Evolutionary conservation across 768 basidiomycete genomes (phyloP).

Genomic region (Tremella fuciformis): DNA sequence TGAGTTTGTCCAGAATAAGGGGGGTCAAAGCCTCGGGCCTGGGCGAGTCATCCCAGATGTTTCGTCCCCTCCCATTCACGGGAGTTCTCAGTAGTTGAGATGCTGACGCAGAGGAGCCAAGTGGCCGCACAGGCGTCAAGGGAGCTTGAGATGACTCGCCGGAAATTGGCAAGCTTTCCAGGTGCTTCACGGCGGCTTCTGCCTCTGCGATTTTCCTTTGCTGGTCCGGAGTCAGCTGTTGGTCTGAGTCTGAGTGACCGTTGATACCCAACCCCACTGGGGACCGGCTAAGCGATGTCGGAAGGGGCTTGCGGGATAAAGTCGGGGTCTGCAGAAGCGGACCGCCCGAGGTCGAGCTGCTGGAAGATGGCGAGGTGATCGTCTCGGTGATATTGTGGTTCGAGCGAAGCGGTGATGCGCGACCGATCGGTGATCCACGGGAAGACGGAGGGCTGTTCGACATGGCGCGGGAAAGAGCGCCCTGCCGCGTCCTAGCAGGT

Average conservation of each 20-base stretch:
- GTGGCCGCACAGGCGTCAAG: too few relatives aligned
- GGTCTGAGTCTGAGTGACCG: too few relatives aligned
- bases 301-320: constrained; percentile 14
- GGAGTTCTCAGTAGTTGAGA: constrained; percentile 25
- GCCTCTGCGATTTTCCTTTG: neutral
- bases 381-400: constrained; percentile 14
- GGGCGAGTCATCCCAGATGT: constrained; percentile 74
- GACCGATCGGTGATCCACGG: constrained; percentile 17
- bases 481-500: neutral
- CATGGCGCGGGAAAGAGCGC: constrained; percentile 17
- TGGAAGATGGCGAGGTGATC: constrained; percentile 3
- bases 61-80: neutral
- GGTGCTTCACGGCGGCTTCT: constrained; percentile 4
- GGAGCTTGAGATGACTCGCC: too few relatives aligned
- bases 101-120: too few relatives aligned
- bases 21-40: constrained; percentile 58
- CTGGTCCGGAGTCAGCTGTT: neutral
- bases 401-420: constrained; percentile 27
- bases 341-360: constrained; percentile 12
- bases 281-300: constrained; percentile 1
- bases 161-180: neutral
- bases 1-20: constrained; percentile 65
- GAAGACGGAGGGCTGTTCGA: constrained; percentile 24
- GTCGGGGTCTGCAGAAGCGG: constrained; percentile 18
- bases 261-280: constrained; percentile 4